A percentile compares a stretch with the other conserved stretches of the same genome.
phyloP scores from a whole-genome alignment of 2,329 filamentous ascomycete species.

The Fusarium pininemorale region DNA sequence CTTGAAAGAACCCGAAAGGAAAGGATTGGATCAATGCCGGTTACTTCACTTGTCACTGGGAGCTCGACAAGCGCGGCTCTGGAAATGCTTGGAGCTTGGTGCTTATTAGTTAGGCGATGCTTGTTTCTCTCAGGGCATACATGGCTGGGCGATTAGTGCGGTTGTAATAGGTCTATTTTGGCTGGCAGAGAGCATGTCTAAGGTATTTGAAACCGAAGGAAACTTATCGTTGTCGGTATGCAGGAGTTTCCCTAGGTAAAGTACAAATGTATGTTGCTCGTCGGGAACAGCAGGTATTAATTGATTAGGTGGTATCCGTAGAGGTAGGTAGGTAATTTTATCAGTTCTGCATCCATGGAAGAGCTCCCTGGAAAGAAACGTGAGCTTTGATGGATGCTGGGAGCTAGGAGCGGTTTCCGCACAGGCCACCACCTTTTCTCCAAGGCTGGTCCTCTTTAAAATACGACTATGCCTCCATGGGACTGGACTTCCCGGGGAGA shows the following conservation, averaged over 20 bases:
- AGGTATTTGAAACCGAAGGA: background rate
- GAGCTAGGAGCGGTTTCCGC: constrained; percentile 17
- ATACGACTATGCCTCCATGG: constrained; percentile 20
- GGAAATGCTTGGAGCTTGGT: constrained; percentile 10
- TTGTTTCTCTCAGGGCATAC: background rate
- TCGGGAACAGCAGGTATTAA: background rate
- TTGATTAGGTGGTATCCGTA: background rate
- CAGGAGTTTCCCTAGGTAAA: background rate
- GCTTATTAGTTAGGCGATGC: background rate
- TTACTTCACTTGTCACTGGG: constrained; percentile 3
- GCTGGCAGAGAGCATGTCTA: background rate
- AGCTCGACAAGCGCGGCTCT: constrained; percentile 40
- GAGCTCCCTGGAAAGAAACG: constrained; percentile 23
- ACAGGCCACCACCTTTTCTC: constrained; percentile 31
- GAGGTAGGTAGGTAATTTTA: background rate
- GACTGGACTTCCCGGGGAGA: constrained; percentile 33
- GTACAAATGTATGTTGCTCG: background rate
- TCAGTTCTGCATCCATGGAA: background rate
- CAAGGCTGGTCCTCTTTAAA: constrained; percentile 20
- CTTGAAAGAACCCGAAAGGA: constrained; percentile 16
- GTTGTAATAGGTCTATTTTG: background rate
- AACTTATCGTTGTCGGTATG: background rate
- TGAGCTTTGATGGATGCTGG: constrained; percentile 8
- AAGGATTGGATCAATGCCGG: constrained; percentile 27
- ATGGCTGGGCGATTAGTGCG: background rate